phyloP scores from a whole-genome alignment of 148 eudicot genomes.

The Polygonum maritimum region DNA sequence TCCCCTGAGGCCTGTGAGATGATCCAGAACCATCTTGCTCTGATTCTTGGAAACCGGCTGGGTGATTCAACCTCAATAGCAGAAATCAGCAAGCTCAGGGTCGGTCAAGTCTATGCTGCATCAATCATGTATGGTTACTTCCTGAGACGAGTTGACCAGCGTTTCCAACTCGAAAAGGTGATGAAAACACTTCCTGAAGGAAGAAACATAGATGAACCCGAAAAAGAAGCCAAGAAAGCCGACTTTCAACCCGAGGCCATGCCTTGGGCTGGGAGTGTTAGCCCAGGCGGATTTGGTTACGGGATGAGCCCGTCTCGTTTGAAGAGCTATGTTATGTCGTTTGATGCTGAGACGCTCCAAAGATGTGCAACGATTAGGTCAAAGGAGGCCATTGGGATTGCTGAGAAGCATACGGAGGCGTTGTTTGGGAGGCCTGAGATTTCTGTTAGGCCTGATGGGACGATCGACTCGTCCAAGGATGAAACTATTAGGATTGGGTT shows the following conservation, averaged over 20 bases:
- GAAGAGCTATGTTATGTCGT: conserved; percentile 78
- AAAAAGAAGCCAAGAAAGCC: conserved; percentile 15
- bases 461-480: conserved; percentile 67
- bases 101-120: conserved; percentile 96
- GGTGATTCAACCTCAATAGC: conserved; percentile 58
- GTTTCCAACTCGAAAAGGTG: conserved; percentile 84
- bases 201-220: conserved; percentile 23
- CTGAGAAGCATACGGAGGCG: conserved; percentile 94
- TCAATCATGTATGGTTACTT: conserved; percentile 97
- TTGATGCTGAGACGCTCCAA: conserved; percentile 80
- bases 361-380: conserved; percentile 73
- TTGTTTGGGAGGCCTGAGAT: conserved; percentile 91
- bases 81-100: conserved; percentile 75
- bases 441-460: conserved; percentile 61
- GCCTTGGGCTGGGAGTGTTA: conserved; percentile 40
- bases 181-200: conserved; percentile 72
- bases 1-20: conserved; percentile 89
- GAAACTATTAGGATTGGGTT: conserved; percentile 74
- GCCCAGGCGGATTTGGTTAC: conserved; percentile 37
- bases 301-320: conserved; percentile 65
- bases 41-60: conserved; percentile 72
- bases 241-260: conserved; percentile 52
- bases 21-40: conserved; percentile 84
- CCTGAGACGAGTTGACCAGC: conserved; percentile 81
- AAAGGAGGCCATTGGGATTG: conserved; percentile 62